A percentile compares a stretch with the other conserved stretches of the same genome.
Evolutionary conservation across 2,329 filamentous ascomycete species (phyloP).

Genomic region (Diaporthe nobilis): DNA sequence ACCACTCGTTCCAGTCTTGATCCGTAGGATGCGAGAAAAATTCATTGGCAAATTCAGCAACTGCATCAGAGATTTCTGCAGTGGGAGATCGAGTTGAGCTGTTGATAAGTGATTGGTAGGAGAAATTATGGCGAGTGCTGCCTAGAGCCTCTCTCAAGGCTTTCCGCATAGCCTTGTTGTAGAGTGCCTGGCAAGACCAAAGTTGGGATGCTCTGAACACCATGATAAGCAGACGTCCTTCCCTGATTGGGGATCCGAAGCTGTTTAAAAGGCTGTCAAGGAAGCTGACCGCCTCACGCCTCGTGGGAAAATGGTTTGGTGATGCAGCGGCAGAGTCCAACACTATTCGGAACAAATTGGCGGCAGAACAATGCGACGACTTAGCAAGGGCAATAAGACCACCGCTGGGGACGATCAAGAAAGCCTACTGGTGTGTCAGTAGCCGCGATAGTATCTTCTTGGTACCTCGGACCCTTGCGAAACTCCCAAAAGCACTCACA

Average conservation of each 20-base stretch:
- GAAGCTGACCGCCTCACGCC: neutral
- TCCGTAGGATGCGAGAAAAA: neutral
- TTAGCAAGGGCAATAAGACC: neutral
- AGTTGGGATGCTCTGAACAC: neutral
- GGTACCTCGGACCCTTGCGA: neutral
- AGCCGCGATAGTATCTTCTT: neutral
- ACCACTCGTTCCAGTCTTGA: slow-evolving; percentile 15
- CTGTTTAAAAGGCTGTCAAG: neutral
- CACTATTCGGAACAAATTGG: neutral
- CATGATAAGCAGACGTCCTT: neutral
- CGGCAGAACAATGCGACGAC: neutral
- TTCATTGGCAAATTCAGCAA: neutral
- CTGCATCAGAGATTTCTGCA: neutral
- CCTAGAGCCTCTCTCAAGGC: neutral
- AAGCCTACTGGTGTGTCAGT: neutral
- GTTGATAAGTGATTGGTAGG: neutral
- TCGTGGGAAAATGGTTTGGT: neutral
- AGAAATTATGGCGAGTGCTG: neutral
- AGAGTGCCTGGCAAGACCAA: neutral
- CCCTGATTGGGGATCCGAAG: neutral
- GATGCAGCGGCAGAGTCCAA: neutral
- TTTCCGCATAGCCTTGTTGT: slow-evolving; percentile 9
- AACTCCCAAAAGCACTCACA: neutral
- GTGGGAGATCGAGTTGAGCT: neutral
- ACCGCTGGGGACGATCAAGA: neutral